phyloP scores from a whole-genome alignment of 352 stramenopile genomes.

The Phytopythium cucurbitacearum region DNA sequence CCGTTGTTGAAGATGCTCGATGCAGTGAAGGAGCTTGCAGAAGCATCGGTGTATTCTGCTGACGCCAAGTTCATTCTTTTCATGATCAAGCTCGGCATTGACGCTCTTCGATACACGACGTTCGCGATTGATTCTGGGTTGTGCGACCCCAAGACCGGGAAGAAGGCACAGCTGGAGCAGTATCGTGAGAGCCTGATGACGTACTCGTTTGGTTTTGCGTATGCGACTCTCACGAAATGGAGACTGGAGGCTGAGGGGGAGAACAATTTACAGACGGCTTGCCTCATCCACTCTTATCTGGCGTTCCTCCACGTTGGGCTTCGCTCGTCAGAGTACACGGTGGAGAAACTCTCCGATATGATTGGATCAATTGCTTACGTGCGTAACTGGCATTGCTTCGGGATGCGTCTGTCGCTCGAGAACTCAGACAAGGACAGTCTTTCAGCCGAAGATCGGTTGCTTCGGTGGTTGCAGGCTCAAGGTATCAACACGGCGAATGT shows the following conservation, averaged over 20 bases:
- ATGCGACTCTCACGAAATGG: conserved; percentile 76
- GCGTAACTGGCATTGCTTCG: conserved; percentile 90
- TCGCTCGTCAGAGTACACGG: conserved; percentile 60
- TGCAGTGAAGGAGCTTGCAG: conserved; percentile 73
- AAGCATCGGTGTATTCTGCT: conserved; percentile 77
- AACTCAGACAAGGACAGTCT: conserved; percentile 38
- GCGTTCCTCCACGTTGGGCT: conserved; percentile 69
- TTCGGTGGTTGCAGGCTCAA: conserved; percentile 88
- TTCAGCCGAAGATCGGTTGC: conserved; percentile 67
- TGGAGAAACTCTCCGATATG: conserved; percentile 58
- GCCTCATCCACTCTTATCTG: conserved; percentile 85
- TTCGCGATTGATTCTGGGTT: conserved; percentile 59
- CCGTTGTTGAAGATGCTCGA: conserved; percentile 82
- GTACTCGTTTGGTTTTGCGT: conserved; percentile 70
- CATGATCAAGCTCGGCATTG: conserved; percentile 82
- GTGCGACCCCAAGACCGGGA: conserved; percentile 23
- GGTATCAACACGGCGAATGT: conserved; percentile 88
- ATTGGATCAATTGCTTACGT: conserved; percentile 85
- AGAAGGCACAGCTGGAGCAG: conserved; percentile 32
- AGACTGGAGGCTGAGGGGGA: conserved; percentile 55
- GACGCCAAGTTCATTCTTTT: conserved; percentile 86
- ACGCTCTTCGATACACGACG: conserved; percentile 75
- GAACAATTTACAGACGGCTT: conserved; percentile 78
- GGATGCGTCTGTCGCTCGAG: conserved; percentile 73
- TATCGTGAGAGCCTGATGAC: conserved; percentile 52